A percentile compares a stretch with the other conserved stretches of the same genome.
Evolutionary conservation across 257 asterid genomes (phyloP).

Genomic region (Solanum sitiens): DNA sequence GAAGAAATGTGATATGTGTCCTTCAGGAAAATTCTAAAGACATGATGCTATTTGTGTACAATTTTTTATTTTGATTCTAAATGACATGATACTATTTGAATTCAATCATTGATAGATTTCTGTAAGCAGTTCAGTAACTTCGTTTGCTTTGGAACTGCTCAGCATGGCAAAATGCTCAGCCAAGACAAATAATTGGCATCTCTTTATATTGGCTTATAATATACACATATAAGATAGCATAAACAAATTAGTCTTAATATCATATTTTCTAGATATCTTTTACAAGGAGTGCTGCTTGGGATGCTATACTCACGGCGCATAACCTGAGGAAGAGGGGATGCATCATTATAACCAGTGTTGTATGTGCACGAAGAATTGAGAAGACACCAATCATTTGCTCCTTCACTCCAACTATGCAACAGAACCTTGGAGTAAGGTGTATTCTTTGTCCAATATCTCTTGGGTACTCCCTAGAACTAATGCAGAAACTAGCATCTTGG

Average conservation of each 20-base stretch:
- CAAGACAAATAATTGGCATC: background rate
- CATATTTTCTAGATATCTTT: slow-evolving; percentile 2
- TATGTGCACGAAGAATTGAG: background rate
- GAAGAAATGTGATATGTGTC: background rate
- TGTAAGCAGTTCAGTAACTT: background rate
- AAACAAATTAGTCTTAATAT: slow-evolving; percentile 1
- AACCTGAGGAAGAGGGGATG: slow-evolving; percentile 5
- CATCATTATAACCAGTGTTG: background rate
- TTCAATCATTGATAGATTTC: background rate
- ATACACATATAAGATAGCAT: background rate
- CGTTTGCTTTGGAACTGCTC: background rate
- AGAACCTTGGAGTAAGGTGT: background rate
- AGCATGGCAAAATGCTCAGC: background rate
- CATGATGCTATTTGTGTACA: background rate
- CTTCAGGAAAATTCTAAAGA: background rate
- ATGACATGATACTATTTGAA: background rate
- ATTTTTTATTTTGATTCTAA: background rate
- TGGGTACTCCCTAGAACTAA: background rate
- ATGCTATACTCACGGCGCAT: slow-evolving; percentile 6
- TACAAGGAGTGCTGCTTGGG: slow-evolving; percentile 8
- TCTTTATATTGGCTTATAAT: background rate
- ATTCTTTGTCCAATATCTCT: background rate
- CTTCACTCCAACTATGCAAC: slow-evolving; percentile 4
- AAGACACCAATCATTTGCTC: slow-evolving; percentile 4
- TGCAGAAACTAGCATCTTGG: background rate